Conservation (phyloP, 2,329 filamentous ascomycete genomes). For the Colletotrichum sp. region DNA sequence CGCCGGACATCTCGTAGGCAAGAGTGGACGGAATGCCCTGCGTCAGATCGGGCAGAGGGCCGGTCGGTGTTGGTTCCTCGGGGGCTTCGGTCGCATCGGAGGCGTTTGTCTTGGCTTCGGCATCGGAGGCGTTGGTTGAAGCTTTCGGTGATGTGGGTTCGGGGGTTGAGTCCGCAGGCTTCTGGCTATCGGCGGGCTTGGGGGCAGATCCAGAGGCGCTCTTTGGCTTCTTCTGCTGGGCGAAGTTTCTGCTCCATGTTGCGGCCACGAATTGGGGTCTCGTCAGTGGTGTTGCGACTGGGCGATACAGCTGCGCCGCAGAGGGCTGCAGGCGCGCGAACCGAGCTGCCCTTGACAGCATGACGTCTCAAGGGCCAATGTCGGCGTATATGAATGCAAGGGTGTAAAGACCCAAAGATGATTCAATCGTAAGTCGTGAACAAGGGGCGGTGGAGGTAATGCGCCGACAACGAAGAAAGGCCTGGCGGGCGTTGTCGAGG, state of each 20-base stretch:
- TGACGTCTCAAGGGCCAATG: conserved; percentile 17
- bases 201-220: background rate
- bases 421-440: background rate
- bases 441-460: background rate
- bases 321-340: conserved; percentile 24
- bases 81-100: conserved; percentile 12
- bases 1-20: conserved; percentile 70
- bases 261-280: conserved; percentile 15
- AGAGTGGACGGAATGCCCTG: conserved; percentile 93
- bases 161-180: background rate
- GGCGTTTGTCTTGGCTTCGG: conserved; percentile 1
- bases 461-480: conserved; percentile 4
- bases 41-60: conserved; percentile 88
- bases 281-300: conserved; percentile 15
- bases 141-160: conserved; percentile 5
- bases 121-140: background rate
- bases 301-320: conserved; percentile 21
- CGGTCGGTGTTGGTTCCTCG: conserved; percentile 29
- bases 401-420: background rate
- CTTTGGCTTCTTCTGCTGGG: conserved; percentile 13
- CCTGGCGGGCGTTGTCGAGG: background rate
- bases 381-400: background rate
- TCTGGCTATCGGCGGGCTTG: conserved; percentile 5
- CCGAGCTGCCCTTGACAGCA: conserved; percentile 26
- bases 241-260: conserved; percentile 21